A percentile compares a stretch with the other conserved stretches of the same genome.
Conservation (phyloP, 2,329 filamentous ascomycete species). For the Pestalotiopsis sp. region DNA sequence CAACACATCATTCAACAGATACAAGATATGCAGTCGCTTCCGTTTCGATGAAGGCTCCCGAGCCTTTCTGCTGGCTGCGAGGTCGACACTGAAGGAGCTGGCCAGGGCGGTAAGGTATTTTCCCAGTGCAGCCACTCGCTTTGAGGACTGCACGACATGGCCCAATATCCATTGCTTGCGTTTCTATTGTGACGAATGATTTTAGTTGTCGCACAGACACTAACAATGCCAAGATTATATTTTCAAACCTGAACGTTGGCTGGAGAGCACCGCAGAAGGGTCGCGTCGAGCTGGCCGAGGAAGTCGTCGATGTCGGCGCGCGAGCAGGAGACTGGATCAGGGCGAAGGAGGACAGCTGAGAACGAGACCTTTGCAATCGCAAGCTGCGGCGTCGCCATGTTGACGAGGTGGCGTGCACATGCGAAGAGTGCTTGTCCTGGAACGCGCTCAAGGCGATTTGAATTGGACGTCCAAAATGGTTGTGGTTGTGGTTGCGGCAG, state of each 20-base stretch:
- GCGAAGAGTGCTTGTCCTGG: background rate
- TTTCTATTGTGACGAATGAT: conserved; percentile 59
- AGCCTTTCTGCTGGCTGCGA: conserved; percentile 35
- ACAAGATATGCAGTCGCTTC: conserved; percentile 74
- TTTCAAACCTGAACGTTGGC: conserved; percentile 87
- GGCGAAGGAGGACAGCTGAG: conserved; percentile 71
- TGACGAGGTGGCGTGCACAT: conserved; percentile 5
- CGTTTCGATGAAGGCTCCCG: conserved; percentile 62
- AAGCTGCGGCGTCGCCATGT: conserved; percentile 70
- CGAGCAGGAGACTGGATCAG: conserved; percentile 70
- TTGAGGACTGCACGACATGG: conserved; percentile 69
- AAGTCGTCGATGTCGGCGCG: conserved; percentile 73
- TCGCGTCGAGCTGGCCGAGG: conserved; percentile 65
- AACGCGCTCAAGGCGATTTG: background rate
- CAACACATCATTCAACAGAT: conserved; percentile 77
- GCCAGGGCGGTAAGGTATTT: conserved; percentile 76
- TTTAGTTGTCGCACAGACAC: conserved; percentile 35
- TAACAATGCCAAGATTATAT: conserved; percentile 41
- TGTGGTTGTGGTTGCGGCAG: background rate
- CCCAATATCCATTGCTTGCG: conserved; percentile 85
- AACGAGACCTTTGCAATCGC: conserved; percentile 82
- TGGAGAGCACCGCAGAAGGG: conserved; percentile 72
- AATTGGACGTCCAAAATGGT: background rate
- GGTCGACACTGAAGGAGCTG: conserved; percentile 51
- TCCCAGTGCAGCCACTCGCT: conserved; percentile 68